These are phyloP conservation scores for Pholiota microspora DNA, from an alignment of 768 basidiomycete genomes.

Conservation along the genomic window DNA sequence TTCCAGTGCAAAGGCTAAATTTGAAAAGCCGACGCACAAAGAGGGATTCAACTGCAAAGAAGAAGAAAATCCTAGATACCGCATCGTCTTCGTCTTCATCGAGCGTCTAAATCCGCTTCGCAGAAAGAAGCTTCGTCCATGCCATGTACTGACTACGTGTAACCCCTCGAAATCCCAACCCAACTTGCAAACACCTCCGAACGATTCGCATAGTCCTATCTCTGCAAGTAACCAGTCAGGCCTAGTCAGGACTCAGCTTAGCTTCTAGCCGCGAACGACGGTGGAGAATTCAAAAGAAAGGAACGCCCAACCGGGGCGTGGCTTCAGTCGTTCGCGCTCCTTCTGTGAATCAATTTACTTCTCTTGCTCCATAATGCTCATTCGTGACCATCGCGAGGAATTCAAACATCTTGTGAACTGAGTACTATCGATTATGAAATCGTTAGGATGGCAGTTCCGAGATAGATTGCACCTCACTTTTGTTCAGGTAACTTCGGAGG, in stretches of 20 bases:
- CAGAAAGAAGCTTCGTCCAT: not conserved
- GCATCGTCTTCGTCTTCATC: not conserved
- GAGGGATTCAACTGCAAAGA: not conserved
- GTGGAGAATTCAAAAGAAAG: not conserved
- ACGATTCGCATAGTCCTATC: slow-evolving; percentile 11
- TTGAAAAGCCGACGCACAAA: not conserved
- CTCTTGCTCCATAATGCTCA: not conserved
- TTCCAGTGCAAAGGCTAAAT: not conserved
- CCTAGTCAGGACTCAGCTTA: no score
- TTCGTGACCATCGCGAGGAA: no score
- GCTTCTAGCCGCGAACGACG: not conserved
- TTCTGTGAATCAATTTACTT: not conserved
- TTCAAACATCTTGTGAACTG: no score
- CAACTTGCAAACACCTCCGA: slow-evolving; percentile 7
- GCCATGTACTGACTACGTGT: not conserved
- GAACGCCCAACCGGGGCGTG: not conserved
- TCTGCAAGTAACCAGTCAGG: no score
- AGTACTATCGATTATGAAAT: no score
- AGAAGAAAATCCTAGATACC: not conserved
- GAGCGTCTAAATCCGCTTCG: not conserved
- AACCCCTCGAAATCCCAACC: not conserved
- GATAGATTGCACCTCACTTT: no score
- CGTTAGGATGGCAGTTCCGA: no score
- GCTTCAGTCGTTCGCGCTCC: not conserved
- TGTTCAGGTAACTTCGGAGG: no score